Base-by-base conservation (phyloP, 257 asterid species). In the Nicotiana obtusifolia region DNA sequence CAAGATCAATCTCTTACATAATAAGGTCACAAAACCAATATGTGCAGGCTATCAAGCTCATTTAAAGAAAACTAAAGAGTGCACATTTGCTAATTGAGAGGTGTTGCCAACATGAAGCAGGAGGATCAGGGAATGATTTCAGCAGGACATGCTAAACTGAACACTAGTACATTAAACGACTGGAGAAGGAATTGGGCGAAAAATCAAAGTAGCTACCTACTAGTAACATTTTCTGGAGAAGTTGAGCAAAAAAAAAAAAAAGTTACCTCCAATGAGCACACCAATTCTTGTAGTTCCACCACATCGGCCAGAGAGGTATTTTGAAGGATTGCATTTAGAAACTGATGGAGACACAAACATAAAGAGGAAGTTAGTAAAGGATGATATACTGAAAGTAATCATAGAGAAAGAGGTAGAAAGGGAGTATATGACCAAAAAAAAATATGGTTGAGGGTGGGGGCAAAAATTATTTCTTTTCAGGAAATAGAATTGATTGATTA, bases 211-310 rank as follows among this genome's bases (percentile, higher is more conserved):
- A 3, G 56, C 56, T 52, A 52, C 13, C 13, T 52, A 41, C 20
- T 19, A 67, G 53, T 0, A 37, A 44, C 60, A 71, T 44, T 41
- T 41, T 71, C 60, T 44, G 60, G 4, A 71, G 33, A 71, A 41
- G 77, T 41, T 20, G 2, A 37, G 13, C 77, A 5, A 71, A 22
- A 41, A 24, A 47, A 47, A 5, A 71, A 22, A 41, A 24, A 47
- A 47, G 53, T 52, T 90, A 92, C 98, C 98, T 90, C 89, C 97
- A 73, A 91, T n/a, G 41, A 94, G 93, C 80, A 91, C 73, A 80
- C 87, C 92, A 30, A 87, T 80, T 84, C 82, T 90, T 66, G 85
- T 78, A 30, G 77, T 59, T 80, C 92, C 83, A 13, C 91, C 89
- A 73, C 94, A 90, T 84, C 82, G 88, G 28, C 88, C 88, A n/a